phyloP scores from a whole-genome alignment of 2,329 filamentous ascomycete genomes.

The Ophiocordyceps polyrhachis-furcata region DNA sequence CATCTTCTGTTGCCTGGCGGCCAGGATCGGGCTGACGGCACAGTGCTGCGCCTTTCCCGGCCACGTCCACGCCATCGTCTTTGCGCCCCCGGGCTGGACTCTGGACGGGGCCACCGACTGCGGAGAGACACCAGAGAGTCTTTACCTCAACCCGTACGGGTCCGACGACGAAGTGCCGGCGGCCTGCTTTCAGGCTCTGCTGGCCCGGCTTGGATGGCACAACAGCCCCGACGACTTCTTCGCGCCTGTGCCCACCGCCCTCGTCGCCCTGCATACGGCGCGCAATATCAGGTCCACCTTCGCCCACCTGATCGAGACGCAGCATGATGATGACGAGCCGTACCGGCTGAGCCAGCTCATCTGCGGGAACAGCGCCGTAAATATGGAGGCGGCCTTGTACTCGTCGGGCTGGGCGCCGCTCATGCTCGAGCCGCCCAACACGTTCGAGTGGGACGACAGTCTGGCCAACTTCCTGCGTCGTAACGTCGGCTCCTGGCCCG shows the following conservation, averaged over 20 bases:
- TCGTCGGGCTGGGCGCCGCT: conserved; percentile 54
- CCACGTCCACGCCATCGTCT: conserved; percentile 68
- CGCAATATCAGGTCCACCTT: conserved; percentile 66
- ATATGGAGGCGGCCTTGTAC: conserved; percentile 44
- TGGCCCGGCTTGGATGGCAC: conserved; percentile 31
- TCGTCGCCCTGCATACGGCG: conserved; percentile 52
- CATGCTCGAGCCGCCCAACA: conserved; percentile 29
- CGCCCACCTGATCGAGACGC: conserved; percentile 9
- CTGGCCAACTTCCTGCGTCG: conserved; percentile 43
- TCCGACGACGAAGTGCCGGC: conserved; percentile 47
- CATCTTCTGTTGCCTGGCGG: conserved; percentile 69
- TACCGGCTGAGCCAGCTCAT: conserved; percentile 14
- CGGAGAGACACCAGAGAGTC: conserved; percentile 23
- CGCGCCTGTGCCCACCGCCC: conserved; percentile 40
- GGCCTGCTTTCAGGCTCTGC: conserved; percentile 35
- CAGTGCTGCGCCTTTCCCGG: conserved; percentile 66
- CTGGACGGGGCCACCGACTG: conserved; percentile 31
- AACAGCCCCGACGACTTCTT: conserved; percentile 33
- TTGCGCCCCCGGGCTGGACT: conserved; percentile 37
- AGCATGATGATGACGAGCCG: conserved; percentile 10
- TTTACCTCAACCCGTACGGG: conserved; percentile 74
- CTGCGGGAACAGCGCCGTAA: conserved; percentile 18
- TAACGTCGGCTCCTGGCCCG: conserved; percentile 22
- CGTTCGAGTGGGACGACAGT: conserved; percentile 37
- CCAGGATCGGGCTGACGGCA: conserved; percentile 55